These are phyloP conservation scores for Aspergillus homomorphus DNA, from an alignment of 495 filamentous ascomycete species.

Conservation along the genomic window DNA sequence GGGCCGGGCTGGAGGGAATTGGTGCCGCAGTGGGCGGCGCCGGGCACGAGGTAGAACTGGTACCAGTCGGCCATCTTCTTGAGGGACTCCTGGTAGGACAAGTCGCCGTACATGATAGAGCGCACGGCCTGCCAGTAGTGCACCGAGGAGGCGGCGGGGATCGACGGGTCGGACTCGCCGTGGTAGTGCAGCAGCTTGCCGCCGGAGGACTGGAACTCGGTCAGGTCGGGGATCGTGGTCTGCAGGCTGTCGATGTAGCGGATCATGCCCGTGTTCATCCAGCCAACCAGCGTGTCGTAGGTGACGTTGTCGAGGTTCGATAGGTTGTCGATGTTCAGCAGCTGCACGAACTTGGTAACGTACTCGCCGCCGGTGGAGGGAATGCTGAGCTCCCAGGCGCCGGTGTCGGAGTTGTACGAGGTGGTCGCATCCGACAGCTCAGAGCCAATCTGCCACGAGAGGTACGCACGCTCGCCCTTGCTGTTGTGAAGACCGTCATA, in stretches of 20 bases:
- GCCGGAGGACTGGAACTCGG: constrained; percentile 36
- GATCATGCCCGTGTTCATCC: constrained; percentile 38
- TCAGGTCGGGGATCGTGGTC: constrained; percentile 44
- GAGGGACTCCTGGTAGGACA: constrained; percentile 30
- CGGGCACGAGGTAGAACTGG: constrained; percentile 49
- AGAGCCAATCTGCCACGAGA: constrained; percentile 32
- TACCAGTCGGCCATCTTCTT: constrained; percentile 51
- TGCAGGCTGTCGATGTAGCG: constrained; percentile 30
- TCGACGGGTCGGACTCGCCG: constrained; percentile 48
- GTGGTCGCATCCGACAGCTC: constrained; percentile 30
- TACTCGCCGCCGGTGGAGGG: constrained; percentile 26
- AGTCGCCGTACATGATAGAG: constrained; percentile 43
- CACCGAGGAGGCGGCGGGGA: constrained; percentile 48
- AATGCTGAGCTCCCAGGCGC: constrained; percentile 22
- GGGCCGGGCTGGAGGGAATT: constrained; percentile 46
- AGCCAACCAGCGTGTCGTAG: constrained; percentile 46
- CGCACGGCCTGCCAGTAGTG: constrained; percentile 52
- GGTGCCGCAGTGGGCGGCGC: constrained; percentile 47
- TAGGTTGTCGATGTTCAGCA: constrained; percentile 26
- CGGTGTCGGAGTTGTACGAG: constrained; percentile 19
- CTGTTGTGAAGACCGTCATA: constrained; percentile 31
- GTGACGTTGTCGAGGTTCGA: constrained; percentile 40
- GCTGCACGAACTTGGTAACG: constrained; percentile 27
- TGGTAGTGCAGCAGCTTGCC: constrained; percentile 52
- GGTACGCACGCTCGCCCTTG: constrained; percentile 32